Percentiles rank a stretch among this genome's conserved stretches.
Evolutionary conservation across 108 stramenopile species (phyloP).

Genomic region (Cyclostephanos invisitatus): DNA sequence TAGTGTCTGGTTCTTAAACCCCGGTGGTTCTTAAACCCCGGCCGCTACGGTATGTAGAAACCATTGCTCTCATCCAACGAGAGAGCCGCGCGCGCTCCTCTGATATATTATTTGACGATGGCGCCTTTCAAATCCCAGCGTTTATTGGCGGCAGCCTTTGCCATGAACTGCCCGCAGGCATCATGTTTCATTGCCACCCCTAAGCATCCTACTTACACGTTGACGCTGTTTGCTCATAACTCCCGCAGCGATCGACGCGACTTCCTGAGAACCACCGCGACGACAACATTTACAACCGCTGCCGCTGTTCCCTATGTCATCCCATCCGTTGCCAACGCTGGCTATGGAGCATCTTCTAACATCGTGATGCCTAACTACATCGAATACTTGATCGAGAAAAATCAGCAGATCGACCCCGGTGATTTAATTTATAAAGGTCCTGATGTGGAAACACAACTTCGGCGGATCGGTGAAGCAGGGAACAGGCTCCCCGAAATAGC

Average conservation of each 20-base stretch:
- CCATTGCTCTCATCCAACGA: too few species aligned
- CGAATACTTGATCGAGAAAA: conserved; percentile 72
- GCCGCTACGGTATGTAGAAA: too few species aligned
- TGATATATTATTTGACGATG: conserved; percentile 6
- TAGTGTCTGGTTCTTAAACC: too few species aligned
- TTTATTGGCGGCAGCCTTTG: conserved; percentile 5
- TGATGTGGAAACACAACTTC: conserved; percentile 50
- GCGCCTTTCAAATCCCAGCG: neutral
- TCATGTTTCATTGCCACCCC: conserved; percentile 22
- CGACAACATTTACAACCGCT: neutral
- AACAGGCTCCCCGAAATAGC: conserved; percentile 55
- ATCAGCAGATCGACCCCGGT: conserved; percentile 36
- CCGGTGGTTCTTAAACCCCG: too few species aligned
- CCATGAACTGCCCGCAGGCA: conserved; percentile 13
- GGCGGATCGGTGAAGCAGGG: conserved; percentile 52
- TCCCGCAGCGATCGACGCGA: conserved; percentile 18
- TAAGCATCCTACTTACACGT: neutral
- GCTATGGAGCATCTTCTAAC: conserved; percentile 53
- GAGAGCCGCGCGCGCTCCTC: too few species aligned
- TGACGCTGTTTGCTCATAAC: conserved; percentile 8
- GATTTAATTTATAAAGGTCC: conserved; percentile 60
- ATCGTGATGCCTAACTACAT: conserved; percentile 74
- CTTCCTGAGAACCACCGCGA: conserved; percentile 30
- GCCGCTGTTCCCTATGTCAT: neutral
- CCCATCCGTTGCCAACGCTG: conserved; percentile 47